Base-by-base conservation (phyloP, 768 basidiomycete species). In the Coprinopsis marcescibilis region DNA sequence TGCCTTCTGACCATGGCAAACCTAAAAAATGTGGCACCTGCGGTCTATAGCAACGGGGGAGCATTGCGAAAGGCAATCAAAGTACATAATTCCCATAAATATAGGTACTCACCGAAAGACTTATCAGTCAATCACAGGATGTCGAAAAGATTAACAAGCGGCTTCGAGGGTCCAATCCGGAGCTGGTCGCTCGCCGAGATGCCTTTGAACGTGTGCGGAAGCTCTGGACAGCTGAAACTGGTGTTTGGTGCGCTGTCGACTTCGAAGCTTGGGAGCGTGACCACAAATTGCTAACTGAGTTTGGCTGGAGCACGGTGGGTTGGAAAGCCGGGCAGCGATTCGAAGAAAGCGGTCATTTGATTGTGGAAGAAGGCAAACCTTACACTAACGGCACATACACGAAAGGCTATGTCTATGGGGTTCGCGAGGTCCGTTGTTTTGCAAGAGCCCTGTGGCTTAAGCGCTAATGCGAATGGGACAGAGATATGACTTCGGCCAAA, bases 221-320 rank as follows among this genome's bases (percentile, higher is more conserved):
- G 2, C 68, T 80, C 43, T 90, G 83, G 81, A 63, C 65, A 0
- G 72, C 73, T 49, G 78, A 81, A 58, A 70, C 61, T 20, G 89
- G 86, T 33, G 75, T 77, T 3, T 91, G 87, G 85, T 77, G 77
- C 57, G 78, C 88, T 13, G 63, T 91, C 42, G 90, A 92, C 60
- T 83, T 92, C 52, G 90, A 92, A 63, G 78, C 75, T 14, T 92
- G 88, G 88, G 90, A 93, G 58, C 62, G 63, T 33, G 85, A 89
- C 34, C 85, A 89, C 56, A 75, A 66, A 1, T 51, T 82, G 17
- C 69, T 91, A 52, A 89, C 86, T 20, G 91, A 94, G 60, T 84
- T 89, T 54, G 91, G 91, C n/a, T 91, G 79, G 74, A 78, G 80
- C 54, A 57, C 68, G 7, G 54, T 82, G 24, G 68, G 65, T 7